phyloP scores from a whole-genome alignment of 176 grass and related monocot species.

The Triticum timopheevii region DNA sequence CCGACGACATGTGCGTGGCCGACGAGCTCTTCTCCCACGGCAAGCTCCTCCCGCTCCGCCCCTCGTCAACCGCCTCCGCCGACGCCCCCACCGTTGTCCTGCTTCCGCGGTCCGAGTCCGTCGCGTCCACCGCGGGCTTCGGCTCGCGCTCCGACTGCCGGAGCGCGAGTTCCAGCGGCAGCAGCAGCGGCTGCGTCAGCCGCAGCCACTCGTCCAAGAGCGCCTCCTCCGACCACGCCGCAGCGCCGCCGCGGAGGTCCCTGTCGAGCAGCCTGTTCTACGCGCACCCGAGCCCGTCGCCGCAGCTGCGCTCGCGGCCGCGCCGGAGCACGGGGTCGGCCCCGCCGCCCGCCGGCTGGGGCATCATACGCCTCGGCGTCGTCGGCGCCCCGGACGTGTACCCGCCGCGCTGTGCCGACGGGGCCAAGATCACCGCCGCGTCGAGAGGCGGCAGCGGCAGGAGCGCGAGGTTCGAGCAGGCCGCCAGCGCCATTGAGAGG shows the following conservation, averaged over 20 bases:
- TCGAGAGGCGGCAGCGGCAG: constrained; percentile 13
- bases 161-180: constrained; percentile 61
- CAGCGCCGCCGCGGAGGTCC: constrained; percentile 27
- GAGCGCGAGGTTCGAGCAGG: constrained; percentile 26
- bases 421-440: background rate
- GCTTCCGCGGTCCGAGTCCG: constrained; percentile 37
- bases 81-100: background rate
- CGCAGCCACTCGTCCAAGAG: constrained; percentile 55
- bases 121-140: constrained; percentile 32
- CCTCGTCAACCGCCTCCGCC: background rate
- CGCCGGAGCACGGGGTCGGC: constrained; percentile 48
- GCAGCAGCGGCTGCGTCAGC: constrained; percentile 64
- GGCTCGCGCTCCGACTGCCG: constrained; percentile 40
- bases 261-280: constrained; percentile 54
- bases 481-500: constrained; percentile 1
- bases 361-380: constrained; percentile 55
- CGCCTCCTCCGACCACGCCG: constrained; percentile 30
- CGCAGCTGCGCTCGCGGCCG: constrained; percentile 40
- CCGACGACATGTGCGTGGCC: constrained; percentile 62
- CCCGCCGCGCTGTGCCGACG: background rate
- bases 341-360: constrained; percentile 36
- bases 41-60: constrained; percentile 58
- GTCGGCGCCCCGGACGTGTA: constrained; percentile 53
- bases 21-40: constrained; percentile 76
- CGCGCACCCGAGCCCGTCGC: constrained; percentile 67